A percentile compares a stretch with the other conserved stretches of the same genome.
These are phyloP conservation scores for Colletotrichum navitas DNA, from an alignment of 2,329 filamentous ascomycete species.

Conservation along the genomic window DNA sequence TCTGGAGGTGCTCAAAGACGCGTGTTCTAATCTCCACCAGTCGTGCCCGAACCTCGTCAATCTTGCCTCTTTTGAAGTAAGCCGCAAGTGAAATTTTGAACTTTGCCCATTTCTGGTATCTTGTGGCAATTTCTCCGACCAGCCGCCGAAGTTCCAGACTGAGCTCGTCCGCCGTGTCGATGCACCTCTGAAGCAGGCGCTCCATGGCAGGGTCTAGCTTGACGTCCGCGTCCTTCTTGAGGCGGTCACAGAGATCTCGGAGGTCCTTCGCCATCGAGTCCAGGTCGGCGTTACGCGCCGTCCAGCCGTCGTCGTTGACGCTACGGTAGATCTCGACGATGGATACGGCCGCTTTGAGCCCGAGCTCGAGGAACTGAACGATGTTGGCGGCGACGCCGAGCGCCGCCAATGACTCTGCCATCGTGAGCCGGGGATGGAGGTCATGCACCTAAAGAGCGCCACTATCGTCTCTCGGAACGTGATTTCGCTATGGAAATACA, in stretches of 20 bases:
- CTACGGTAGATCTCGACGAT: slow-evolving; percentile 15
- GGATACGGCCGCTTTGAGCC: slow-evolving; percentile 14
- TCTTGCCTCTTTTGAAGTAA: neutral
- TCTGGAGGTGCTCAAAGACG: neutral
- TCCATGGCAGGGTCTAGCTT: neutral
- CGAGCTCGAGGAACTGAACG: slow-evolving; percentile 35
- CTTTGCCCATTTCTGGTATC: neutral
- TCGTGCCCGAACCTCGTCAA: neutral
- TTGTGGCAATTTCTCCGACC: neutral
- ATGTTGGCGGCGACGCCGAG: slow-evolving; percentile 55
- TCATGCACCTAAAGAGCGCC: neutral
- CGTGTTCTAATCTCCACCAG: neutral
- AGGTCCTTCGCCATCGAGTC: neutral
- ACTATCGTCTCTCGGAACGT: neutral
- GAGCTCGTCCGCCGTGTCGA: slow-evolving; percentile 7
- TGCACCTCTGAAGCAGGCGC: slow-evolving; percentile 1
- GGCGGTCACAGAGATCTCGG: neutral
- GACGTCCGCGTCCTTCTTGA: neutral
- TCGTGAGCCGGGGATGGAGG: neutral
- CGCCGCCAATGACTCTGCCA: slow-evolving; percentile 46
- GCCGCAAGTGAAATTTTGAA: neutral
- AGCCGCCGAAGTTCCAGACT: neutral
- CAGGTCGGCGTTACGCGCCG: neutral
- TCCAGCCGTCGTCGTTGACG: neutral
- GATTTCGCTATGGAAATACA: neutral